Conservation (phyloP, 805 yeast species). For the Yarrowia osloensis region DNA sequence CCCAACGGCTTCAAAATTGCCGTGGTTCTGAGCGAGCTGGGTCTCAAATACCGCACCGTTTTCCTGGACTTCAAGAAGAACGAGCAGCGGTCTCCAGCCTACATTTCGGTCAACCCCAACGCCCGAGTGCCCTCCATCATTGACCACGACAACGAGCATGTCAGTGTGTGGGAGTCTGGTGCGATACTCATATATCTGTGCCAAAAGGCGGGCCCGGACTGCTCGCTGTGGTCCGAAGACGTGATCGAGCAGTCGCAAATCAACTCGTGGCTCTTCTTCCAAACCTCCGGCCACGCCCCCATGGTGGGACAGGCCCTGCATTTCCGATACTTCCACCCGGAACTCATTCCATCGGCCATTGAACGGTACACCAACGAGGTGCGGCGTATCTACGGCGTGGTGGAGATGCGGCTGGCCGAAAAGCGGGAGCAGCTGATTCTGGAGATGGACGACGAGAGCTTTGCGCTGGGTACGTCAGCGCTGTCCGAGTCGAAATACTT, state of each 20-base stretch:
- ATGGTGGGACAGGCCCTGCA: slow-evolving; percentile 97
- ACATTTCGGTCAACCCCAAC: slow-evolving; percentile 90
- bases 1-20: slow-evolving; percentile 98
- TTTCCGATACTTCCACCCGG: slow-evolving; percentile 86
- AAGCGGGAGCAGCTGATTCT: slow-evolving; percentile 82
- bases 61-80: slow-evolving; percentile 83
- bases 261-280: slow-evolving; percentile 88
- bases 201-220: slow-evolving; percentile 58
- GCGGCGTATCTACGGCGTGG: slow-evolving; percentile 47
- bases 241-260: slow-evolving; percentile 80
- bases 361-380: slow-evolving; percentile 58
- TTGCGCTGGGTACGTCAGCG: slow-evolving; percentile 86
- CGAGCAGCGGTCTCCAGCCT: slow-evolving; percentile 92
- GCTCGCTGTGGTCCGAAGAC: slow-evolving; percentile 79
- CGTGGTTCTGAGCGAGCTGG: slow-evolving; percentile 80
- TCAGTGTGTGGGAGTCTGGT: slow-evolving; percentile 93
- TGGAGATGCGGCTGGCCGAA: slow-evolving; percentile 94
- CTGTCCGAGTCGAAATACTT: slow-evolving; percentile 80
- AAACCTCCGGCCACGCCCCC: slow-evolving; percentile 97
- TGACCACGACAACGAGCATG: slow-evolving; percentile 79
- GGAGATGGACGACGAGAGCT: slow-evolving; percentile 83
- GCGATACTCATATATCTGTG: slow-evolving; percentile 84
- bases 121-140: slow-evolving; percentile 94
- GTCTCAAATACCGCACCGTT: slow-evolving; percentile 74
- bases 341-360: slow-evolving; percentile 82